These are phyloP conservation scores for Penicillium samsonianum DNA, from an alignment of 495 filamentous ascomycete genomes.

Conservation along the genomic window DNA sequence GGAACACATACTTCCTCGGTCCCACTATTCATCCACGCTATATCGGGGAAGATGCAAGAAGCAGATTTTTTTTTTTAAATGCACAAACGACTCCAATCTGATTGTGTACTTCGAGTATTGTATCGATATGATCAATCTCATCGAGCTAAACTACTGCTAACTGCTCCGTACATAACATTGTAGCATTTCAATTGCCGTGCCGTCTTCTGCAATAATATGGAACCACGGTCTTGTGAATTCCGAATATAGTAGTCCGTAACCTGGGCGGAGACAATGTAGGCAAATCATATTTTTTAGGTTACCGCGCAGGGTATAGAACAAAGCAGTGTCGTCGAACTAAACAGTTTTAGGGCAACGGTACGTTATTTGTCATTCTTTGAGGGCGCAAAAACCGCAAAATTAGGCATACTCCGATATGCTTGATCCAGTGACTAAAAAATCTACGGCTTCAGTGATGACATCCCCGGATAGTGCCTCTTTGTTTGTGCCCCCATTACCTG, in stretches of 20 bases:
- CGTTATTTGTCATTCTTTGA: conserved; percentile 5
- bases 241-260: neutral
- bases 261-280: neutral
- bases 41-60: conserved; percentile 10
- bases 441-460: neutral
- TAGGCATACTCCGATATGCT: neutral
- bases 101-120: conserved; percentile 6
- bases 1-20: neutral
- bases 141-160: conserved; percentile 1
- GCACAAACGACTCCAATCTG: conserved; percentile 7
- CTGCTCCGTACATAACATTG: conserved; percentile 5
- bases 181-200: conserved; percentile 3
- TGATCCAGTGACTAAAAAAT: neutral
- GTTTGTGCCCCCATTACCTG: conserved; percentile 4
- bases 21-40: conserved; percentile 9
- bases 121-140: conserved; percentile 10
- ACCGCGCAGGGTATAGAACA: neutral
- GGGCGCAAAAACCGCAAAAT: neutral
- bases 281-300: neutral
- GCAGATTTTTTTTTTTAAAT: neutral
- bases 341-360: neutral
- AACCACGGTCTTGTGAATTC: too few relatives aligned
- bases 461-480: neutral
- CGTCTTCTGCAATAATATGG: too few relatives aligned
- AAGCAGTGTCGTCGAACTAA: conserved; percentile 4